phyloP scores from a whole-genome alignment of 305 asterid species.

The Rubia balearica region DNA sequence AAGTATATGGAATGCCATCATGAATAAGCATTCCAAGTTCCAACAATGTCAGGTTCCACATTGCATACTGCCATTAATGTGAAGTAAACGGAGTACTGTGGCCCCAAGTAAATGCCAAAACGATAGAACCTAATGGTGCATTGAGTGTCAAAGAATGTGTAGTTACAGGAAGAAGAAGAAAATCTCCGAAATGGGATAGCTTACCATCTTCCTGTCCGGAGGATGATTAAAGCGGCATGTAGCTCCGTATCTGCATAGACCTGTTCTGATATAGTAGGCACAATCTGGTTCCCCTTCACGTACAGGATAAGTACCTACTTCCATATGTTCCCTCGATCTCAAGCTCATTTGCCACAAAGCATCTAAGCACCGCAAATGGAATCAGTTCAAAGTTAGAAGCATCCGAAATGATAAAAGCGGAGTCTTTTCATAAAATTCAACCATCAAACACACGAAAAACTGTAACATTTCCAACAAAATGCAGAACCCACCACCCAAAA shows the following conservation, averaged over 20 bases:
- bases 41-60: not conserved
- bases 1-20: not conserved
- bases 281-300: slow-evolving; percentile 96
- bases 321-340: slow-evolving; percentile 71
- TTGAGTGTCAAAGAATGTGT: not conserved
- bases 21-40: not conserved
- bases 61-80: not conserved
- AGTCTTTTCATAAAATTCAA: not conserved
- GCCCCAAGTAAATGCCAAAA: not conserved
- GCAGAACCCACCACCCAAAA: slow-evolving; percentile 10
- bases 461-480: not conserved
- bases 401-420: not conserved
- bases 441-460: not conserved
- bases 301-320: slow-evolving; percentile 72
- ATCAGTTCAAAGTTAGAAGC: slow-evolving; percentile 2
- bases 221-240: slow-evolving; percentile 98
- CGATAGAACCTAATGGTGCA: not conserved
- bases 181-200: not conserved
- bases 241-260: slow-evolving; percentile 89
- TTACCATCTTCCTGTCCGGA: slow-evolving; percentile 76
- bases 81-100: not conserved
- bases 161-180: not conserved
- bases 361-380: slow-evolving; percentile 37
- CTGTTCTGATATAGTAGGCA: slow-evolving; percentile 92
- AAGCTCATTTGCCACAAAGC: slow-evolving; percentile 71